These are phyloP conservation scores for Ganoderma sinense DNA, from an alignment of 1,284 basidiomycete species.

Conservation along the genomic window DNA sequence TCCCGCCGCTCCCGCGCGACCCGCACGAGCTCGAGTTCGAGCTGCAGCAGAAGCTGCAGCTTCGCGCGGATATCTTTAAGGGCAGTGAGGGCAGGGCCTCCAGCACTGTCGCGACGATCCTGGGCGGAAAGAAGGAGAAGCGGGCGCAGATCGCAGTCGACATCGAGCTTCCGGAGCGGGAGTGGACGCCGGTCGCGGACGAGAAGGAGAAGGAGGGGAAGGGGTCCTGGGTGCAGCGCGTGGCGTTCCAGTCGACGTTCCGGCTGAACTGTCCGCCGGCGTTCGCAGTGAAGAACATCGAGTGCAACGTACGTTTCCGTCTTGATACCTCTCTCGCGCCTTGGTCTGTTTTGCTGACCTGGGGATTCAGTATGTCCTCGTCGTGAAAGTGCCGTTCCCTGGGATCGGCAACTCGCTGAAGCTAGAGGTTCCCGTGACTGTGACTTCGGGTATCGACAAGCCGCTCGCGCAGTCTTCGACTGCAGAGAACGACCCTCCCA, in stretches of 20 bases:
- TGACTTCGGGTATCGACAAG: conserved; percentile 23
- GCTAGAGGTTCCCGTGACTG: conserved; percentile 16
- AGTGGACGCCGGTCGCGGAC: conserved; percentile 9
- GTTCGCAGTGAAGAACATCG: conserved; percentile 16
- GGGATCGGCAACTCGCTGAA: conserved; percentile 24
- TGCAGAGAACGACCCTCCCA: neutral
- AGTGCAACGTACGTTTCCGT: conserved; percentile 13
- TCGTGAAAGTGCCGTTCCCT: conserved; percentile 27
- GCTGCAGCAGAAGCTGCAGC: neutral
- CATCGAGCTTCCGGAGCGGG: neutral
- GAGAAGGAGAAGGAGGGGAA: neutral
- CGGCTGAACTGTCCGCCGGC: conserved; percentile 19
- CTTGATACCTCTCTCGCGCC: neutral
- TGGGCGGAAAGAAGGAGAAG: neutral
- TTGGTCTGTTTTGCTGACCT: no score
- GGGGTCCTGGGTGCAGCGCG: conserved; percentile 18
- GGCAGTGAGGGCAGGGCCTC: neutral
- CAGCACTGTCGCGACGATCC: neutral
- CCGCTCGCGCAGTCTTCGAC: conserved; percentile 3
- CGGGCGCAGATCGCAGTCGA: neutral
- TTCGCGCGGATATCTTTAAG: neutral
- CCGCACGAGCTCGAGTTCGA: neutral
- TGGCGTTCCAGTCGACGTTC: conserved; percentile 19
- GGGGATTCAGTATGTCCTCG: conserved; percentile 12
- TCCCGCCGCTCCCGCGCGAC: neutral